Evolutionary conservation across 2,329 filamentous ascomycete genomes (phyloP), one percentile per base, ranked within the genome.

Genomic region (Fusarium sp.): DNA sequence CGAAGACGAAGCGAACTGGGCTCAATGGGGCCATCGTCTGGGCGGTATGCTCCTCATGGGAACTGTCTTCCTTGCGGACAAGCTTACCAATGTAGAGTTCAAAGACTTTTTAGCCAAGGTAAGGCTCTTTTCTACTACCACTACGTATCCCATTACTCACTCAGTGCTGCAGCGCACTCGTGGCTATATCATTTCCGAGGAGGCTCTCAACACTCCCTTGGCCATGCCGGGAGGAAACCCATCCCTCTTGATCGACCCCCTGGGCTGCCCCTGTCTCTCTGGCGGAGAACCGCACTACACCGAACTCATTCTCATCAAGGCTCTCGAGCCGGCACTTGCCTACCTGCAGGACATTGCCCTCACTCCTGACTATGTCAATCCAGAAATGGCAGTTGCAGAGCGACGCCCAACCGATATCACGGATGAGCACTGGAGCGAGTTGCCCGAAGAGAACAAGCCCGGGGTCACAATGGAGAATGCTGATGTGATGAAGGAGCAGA

Each of bases 181-280:
- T 14, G 88, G 84, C 15, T 94, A 92, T 74, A 73, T 88, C 10
- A 72, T 85, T n/a, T 89, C 86, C 15, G 54, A 79, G 0, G 80
- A 87, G 6, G 84, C 86, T 0, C 71, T 86, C 0, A 86, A 87
- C 40, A 83, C 80, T 2, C 84, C 85, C 3, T 77, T 93, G 8
- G 81, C 86, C 0, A 86, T 86, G 1, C 81, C 86, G 2, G 75
- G 82, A 3, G 85, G 86, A 11, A 87, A 87, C 69, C 75, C 79
- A 0, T 69, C 77, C 15, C 79, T 80, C 4, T 71, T 75, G 38
- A 81, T 84, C 74, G 81, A 82, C 0, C 69, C 78, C 13, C 81
- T 86, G 43, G 91, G 91, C 7, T 91, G 88, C 68, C 91, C 91
- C 6, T 86, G 89, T 65, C 91, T 91, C 78, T 90, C 91, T n/a